Conservation (phyloP, 805 yeast genomes). For the Groenewaldozyma salmanticensis region DNA sequence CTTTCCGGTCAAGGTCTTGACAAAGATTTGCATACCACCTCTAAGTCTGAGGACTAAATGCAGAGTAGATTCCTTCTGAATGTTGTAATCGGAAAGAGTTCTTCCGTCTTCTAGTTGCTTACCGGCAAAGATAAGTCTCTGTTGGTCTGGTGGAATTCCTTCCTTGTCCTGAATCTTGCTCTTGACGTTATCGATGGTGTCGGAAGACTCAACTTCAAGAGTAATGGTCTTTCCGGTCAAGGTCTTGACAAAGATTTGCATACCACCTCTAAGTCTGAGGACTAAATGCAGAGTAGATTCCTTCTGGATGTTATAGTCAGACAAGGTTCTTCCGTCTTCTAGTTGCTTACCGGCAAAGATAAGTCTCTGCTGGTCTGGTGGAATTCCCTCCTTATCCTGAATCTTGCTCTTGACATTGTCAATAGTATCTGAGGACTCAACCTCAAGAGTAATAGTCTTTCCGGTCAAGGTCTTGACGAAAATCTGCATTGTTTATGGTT, state of each 20-base stretch:
- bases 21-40: conserved; percentile 79
- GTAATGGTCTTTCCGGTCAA: conserved; percentile 87
- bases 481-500: conserved; percentile 88
- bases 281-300: conserved; percentile 83
- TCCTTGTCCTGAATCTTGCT: conserved; percentile 94
- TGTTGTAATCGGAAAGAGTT: conserved; percentile 89
- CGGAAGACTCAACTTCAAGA: conserved; percentile 84
- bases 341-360: conserved; percentile 94
- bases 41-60: conserved; percentile 81
- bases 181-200: conserved; percentile 92
- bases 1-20: conserved; percentile 82
- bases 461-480: conserved; percentile 86
- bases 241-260: conserved; percentile 88
- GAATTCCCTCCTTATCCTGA: conserved; percentile 94
- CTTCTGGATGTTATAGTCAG: conserved; percentile 93
- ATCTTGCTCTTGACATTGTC: conserved; percentile 92
- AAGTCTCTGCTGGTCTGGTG: conserved; percentile 92
- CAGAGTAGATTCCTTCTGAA: conserved; percentile 85
- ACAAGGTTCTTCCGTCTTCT: conserved; percentile 89
- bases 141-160: conserved; percentile 96
- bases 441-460: conserved; percentile 81
- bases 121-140: conserved; percentile 91
- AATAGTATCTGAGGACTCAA: conserved; percentile 90
- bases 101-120: conserved; percentile 95
- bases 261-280: conserved; percentile 82